Conservation (phyloP, 179 eudicot genomes). For the Spinacia oleracea region DNA sequence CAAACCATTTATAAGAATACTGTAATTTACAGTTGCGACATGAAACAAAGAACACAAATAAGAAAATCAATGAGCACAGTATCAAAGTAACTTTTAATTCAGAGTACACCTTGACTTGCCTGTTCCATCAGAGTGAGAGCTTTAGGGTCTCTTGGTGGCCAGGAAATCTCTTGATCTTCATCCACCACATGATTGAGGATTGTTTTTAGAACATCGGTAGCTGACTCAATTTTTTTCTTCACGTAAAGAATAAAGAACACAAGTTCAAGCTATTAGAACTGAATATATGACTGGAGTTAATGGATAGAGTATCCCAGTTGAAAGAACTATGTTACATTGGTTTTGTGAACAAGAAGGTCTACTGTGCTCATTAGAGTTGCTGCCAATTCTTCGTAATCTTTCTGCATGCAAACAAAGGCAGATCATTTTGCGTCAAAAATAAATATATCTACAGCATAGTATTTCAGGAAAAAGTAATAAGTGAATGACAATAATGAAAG, state of each 20-base stretch:
- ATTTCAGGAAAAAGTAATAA: neutral
- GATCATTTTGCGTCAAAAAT: neutral
- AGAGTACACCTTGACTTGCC: constrained; percentile 32
- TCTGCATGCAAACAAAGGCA: constrained; percentile 46
- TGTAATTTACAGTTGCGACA: no score
- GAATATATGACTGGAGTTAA: neutral
- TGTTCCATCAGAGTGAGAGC: constrained; percentile 73
- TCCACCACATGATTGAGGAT: constrained; percentile 73
- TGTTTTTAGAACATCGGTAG: constrained; percentile 85
- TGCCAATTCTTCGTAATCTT: constrained; percentile 97
- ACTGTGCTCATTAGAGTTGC: constrained; percentile 80
- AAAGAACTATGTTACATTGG: constrained; percentile 46
- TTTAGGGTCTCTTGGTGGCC: constrained; percentile 93
- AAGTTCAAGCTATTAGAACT: neutral
- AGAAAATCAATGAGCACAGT: neutral
- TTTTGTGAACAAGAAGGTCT: constrained; percentile 82
- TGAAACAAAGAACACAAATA: neutral
- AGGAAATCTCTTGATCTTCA: constrained; percentile 69
- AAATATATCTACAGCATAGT: neutral
- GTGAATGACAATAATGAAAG: constrained; percentile 11
- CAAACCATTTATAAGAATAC: no score
- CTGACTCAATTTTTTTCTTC: constrained; percentile 90
- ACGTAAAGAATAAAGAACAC: constrained; percentile 2
- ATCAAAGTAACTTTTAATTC: neutral
- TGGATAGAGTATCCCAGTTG: neutral